Base-by-base conservation (phyloP, 768 basidiomycete species). In the Pleurotus citrinopileatus region DNA sequence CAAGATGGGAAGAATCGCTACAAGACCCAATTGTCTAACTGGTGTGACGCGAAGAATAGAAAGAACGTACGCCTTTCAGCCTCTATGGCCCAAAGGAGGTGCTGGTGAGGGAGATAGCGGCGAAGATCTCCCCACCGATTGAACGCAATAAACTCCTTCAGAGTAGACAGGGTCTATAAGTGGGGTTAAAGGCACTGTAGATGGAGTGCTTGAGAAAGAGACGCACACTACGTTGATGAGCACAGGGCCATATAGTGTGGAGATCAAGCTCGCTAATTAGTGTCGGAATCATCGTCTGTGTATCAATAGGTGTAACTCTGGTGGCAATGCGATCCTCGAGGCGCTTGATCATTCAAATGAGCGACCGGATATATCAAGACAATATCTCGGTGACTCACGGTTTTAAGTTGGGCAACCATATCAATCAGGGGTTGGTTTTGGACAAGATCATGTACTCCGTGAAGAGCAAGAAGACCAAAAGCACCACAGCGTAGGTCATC, bases 91-190 rank as follows among this genome's bases (percentile, higher is more conserved):
- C 86, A 87, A 26, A 76, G 36, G n/a, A 82, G 65, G 57, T 84
- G 84, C 57, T 81, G 82, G 60, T 84, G 83, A 0, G 73, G 63
- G 10, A 78, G 67, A 29, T 86, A 65, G 53, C 76, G 78, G 20
- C 67, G 56, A 8, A 88, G 61, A 3, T 64, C 63, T 34, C 69
- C 64, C 8, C 68, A 62, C 29, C 72, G 71, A 23, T 75, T 72
- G 8, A 73, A 52, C 20, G 69, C 61, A 32, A 82, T 65, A 28
- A 86, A 66, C 17, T 70, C 67, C 25, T 70, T 65, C 2, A 74
- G 58, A 3, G 58, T 34, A 52, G 61, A 55, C 5, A 42, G 44
- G 17, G 55, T 34, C 37, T 46, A 45, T 67, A 69, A 15, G 1
- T n/a, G 20, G 28, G 12, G 23, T 7, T 40, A 40, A 34, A n/a